Evolutionary conservation across 208 protist genomes (phyloP), one percentile per base, ranked within the genome.

Genomic region (Trypanosomatidae sp.): DNA sequence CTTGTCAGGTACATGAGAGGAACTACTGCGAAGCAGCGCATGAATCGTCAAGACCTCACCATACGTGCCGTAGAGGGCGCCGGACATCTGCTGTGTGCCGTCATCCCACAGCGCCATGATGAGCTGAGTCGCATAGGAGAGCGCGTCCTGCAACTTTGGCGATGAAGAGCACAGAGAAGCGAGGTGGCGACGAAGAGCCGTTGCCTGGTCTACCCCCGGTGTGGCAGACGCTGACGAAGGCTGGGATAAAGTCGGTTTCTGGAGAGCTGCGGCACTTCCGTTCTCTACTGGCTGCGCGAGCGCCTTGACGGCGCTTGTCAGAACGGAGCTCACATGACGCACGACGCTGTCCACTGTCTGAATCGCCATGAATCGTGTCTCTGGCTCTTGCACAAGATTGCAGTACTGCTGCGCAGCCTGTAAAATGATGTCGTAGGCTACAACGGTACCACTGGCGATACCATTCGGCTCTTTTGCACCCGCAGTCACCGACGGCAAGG

Each of bases 71-170:
- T 95, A 95, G 15, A 97, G 81, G 19, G 89, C 82, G 3, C 93
- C 91, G 19, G 93, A 88, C 60, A 95, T 86, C 60, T 94, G 91
- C 73, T 91, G 88, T 33, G 93, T 97, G 50, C 82, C 86, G 47
- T 97, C 93, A 68, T 97, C 93, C 91, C 93, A 97, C 28, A 97
- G 81, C 9, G 80, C 84, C 84, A 95, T 95, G 58, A 94, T 86
- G 43, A 97, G 74, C 75, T 92, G 86, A 56, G 85, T 89, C 33
- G 89, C 81, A n/a, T 66, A 65, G 62, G 80, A 55, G 15, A 97
- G 70, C 33, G 76, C 77, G 25, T 70, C 22, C 17, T 72, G 66
- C 73, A 97, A 79, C 60, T 80, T 73, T 15, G 56, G 44, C 1
- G 87, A 86, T 1, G 81, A 66, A 25, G 71, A 60, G 71, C 85